Base-by-base conservation (phyloP, 164 flowering plant genomes). In the Cinnamomum micranthum region DNA sequence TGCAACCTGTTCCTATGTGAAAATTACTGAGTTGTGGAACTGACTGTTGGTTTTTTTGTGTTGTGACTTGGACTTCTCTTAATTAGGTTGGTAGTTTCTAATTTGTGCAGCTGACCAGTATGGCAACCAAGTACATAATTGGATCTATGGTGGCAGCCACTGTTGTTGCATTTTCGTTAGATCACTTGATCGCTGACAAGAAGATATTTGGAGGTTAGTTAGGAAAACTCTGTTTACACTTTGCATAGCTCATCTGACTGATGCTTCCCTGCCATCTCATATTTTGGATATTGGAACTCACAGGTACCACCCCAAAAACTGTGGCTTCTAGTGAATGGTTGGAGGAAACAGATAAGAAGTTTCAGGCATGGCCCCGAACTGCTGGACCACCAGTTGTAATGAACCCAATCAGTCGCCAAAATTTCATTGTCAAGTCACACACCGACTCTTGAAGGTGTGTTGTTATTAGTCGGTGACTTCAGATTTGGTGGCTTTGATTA, bases 231-330 rank as follows among this genome's bases (percentile, higher is more conserved):
- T 3, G 19, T 73, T 31, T 9, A 50, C 47, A 35, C 17, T 7
- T 24, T 13, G 22, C 50, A 23, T 60, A 55, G 19, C 11, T 52
- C 11, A 35, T 19, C 4, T n/a, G 35, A 31, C 20, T 55, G 65
- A 0, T 6, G 10, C 24, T 6, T 31, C 35, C 22, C 7, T 50
- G 51, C 50, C 12, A 13, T 15, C 62, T 66, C 66, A 15, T 59
- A 22, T 73, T 70, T 2, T 35, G 15, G 50, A 1, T 1, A 24
- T 52, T n/a, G 35, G 47, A 41, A 47, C 2, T 19, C 59, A 52
- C 83, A 94, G 98, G 98, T 14, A 88, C 91, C 25, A 92, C 95
- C 5, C 98, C 97, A 0, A 59, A 7, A 14, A 94, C 95, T 55
- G 87, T 94, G 55, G 41, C 92, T 15, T 81, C 71, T 31, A 4